Conservation (phyloP, 78 protist species). For the Diacronema lutheri region DNA sequence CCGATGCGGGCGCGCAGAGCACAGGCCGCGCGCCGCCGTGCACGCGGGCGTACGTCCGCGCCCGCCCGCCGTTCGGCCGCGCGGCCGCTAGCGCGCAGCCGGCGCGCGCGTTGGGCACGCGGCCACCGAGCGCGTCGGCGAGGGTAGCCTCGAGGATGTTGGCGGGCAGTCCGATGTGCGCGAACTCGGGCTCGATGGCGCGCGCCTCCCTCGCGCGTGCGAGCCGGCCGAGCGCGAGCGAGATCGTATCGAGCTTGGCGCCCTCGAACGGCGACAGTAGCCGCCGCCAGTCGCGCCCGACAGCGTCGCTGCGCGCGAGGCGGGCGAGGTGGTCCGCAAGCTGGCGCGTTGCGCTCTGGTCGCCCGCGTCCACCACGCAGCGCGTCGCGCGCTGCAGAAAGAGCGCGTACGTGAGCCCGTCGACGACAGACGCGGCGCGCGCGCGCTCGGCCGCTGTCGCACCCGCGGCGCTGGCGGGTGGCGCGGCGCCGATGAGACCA, state of each 20-base stretch:
- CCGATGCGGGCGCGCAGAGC: neutral
- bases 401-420: no score
- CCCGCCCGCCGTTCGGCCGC: neutral
- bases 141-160: neutral
- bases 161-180: neutral
- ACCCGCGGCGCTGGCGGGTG: no score
- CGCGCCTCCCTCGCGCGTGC: neutral
- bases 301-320: neutral
- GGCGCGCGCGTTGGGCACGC: neutral
- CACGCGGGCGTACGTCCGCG: no score
- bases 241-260: neutral
- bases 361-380: no score
- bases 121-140: neutral
- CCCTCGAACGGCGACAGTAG: neutral
- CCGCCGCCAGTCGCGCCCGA: neutral
- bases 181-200: neutral
- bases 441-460: no score
- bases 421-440: no score
- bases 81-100: neutral
- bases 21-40: no score
- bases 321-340: no score
- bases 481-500: no score
- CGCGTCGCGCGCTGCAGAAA: no score
- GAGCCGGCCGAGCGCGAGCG: neutral
- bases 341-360: no score